Evolutionary conservation across 352 stramenopile genomes (phyloP), one percentile per base, ranked within the genome.

Genomic region (Globisporangium recalcitrans): DNA sequence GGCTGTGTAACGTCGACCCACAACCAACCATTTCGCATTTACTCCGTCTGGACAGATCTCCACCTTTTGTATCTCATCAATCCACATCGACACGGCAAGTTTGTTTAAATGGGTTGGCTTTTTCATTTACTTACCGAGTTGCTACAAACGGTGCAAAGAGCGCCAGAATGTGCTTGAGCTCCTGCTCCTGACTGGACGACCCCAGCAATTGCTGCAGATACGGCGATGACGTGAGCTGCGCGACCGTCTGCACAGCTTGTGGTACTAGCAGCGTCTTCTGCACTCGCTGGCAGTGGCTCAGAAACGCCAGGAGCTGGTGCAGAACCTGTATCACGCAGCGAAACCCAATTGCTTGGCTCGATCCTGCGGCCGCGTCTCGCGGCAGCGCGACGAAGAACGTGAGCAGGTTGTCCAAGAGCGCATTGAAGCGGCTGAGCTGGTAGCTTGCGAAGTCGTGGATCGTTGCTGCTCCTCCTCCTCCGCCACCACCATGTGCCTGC

Each of bases 391-490:
- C 80, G 47, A 91, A 88, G 27, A 91, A 49, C 31, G 71, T 82
- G n/a, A 88, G 60, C 22, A 80, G 64, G 29, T 91, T 89, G 57
- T 90, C 82, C 34, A 82, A 70, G 9, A 91, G 69, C n/a, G 64
- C 62, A 38, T 71, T 80, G 32, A 91, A 86, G 24, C 73, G 65
- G n/a, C 73, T 63, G 24, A 86, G 21, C 26, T 80, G 58, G 52
- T 83, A 88, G 19, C 40, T 22, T 0, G 68, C 74, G 29, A 89
- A 75, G 10, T 52, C 21, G 8, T 19, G 29, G 4, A 44, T 21
- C 7, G 47, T 62, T 29, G 66, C 16, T 9, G 46, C 62, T 7
- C 61, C 47, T 51, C 61, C 62, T 7, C 61, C 47, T 51, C 61
- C 60, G 4, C 64, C 46, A 31, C 26, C 16, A 3, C 55, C 58